phyloP scores from a whole-genome alignment of 129 eudicot species.

The Artemisia argyi region DNA sequence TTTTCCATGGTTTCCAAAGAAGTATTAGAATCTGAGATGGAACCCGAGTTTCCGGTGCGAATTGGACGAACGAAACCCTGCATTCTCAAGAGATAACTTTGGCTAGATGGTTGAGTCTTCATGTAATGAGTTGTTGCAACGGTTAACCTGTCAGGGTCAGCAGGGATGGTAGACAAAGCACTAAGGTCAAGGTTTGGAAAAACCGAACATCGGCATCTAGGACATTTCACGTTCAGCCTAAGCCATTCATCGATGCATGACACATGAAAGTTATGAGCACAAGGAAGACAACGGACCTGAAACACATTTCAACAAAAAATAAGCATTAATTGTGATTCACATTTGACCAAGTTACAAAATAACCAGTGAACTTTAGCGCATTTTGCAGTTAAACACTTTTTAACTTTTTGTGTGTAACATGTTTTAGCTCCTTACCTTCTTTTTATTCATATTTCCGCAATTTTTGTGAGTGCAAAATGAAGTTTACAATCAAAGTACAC shows the following conservation, averaged over 20 bases:
- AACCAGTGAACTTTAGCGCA: background rate
- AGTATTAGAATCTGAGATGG: constrained; percentile 29
- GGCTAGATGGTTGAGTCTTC: too few relatives aligned
- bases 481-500: too few relatives aligned
- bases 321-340: background rate
- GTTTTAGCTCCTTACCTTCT: too few relatives aligned
- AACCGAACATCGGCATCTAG: constrained; percentile 93
- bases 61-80: too few relatives aligned
- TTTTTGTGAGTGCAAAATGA: too few relatives aligned
- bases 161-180: constrained; percentile 6
- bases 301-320: constrained; percentile 14
- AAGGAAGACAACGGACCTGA: constrained; percentile 96
- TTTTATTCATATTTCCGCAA: too few relatives aligned
- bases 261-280: constrained; percentile 98
- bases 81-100: too few relatives aligned
- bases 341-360: background rate
- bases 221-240: constrained; percentile 89
- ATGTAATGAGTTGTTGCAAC: too few relatives aligned
- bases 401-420: too few relatives aligned
- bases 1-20: constrained; percentile 56
- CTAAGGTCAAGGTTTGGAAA: constrained; percentile 97
- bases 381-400: too few relatives aligned
- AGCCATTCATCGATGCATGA: constrained; percentile 99
- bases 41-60: too few relatives aligned
- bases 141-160: too few relatives aligned